These are phyloP conservation scores for Phytophthora ramorum DNA, from an alignment of 352 stramenopile genomes.

Conservation along the genomic window DNA sequence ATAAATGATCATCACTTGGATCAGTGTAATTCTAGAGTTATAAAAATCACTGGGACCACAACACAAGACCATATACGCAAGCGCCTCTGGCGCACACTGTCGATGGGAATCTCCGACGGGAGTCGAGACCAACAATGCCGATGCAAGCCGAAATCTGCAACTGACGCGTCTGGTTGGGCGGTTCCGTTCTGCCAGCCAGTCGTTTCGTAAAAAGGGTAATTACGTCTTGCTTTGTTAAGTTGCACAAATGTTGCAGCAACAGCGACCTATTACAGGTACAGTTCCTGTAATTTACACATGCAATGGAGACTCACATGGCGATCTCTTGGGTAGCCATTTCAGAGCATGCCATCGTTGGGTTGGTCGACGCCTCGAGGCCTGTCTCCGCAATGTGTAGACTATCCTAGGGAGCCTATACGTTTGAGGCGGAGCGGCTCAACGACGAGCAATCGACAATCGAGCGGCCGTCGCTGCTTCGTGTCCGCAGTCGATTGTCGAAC, in stretches of 20 bases:
- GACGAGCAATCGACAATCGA: slow-evolving; percentile 10
- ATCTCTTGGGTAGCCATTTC: slow-evolving; percentile 1
- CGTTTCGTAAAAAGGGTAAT: slow-evolving; percentile 35
- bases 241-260: background rate
- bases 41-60: slow-evolving; percentile 36
- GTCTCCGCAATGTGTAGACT: slow-evolving; percentile 10
- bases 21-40: slow-evolving; percentile 86
- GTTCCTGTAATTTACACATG: too few species aligned
- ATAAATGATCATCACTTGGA: slow-evolving; percentile 62
- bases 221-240: background rate
- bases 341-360: background rate
- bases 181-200: slow-evolving; percentile 20
- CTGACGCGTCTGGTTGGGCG: background rate
- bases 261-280: background rate
- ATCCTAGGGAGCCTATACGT: background rate
- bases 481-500: background rate
- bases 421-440: slow-evolving; percentile 5
- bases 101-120: too few species aligned
- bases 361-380: background rate
- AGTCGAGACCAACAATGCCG: too few species aligned
- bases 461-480: background rate
- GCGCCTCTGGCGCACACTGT: background rate
- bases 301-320: background rate
- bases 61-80: background rate
- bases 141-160: slow-evolving; percentile 12